These are phyloP conservation scores for Cylindricascospora bacillispora DNA, from an alignment of 1,139 yeast genomes.

Conservation along the genomic window DNA sequence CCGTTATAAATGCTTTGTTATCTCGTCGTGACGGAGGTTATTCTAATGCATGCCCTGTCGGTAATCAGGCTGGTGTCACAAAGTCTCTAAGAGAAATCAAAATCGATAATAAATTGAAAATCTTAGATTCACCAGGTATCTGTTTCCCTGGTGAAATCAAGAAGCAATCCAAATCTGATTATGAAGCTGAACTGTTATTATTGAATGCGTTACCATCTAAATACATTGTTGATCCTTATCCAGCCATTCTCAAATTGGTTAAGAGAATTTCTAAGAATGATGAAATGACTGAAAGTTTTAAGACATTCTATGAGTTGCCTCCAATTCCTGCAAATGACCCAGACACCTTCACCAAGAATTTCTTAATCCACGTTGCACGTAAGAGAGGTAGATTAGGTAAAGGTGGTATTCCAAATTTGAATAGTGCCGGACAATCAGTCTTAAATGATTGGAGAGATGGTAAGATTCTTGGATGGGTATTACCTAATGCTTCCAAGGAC, in stretches of 20 bases:
- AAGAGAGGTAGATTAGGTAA: constrained; percentile 82
- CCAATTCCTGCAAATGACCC: constrained; percentile 54
- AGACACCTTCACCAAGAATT: constrained; percentile 63
- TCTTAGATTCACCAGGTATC: constrained; percentile 94
- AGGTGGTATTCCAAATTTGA: constrained; percentile 86
- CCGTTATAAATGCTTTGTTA: constrained; percentile 82
- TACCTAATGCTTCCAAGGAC: constrained; percentile 56
- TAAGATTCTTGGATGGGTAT: constrained; percentile 79
- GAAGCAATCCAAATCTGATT: constrained; percentile 44
- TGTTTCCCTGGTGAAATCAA: constrained; percentile 70
- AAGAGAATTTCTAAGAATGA: constrained; percentile 59
- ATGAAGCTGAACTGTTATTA: constrained; percentile 78
- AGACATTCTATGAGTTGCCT: constrained; percentile 63
- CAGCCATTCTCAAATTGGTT: constrained; percentile 66
- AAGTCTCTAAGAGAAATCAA: constrained; percentile 85
- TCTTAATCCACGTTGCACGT: constrained; percentile 87
- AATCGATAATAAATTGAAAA: constrained; percentile 75
- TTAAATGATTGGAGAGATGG: constrained; percentile 98
- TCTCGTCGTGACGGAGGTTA: constrained; percentile 58
- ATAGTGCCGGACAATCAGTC: constrained; percentile 71
- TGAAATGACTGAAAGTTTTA: constrained; percentile 68
- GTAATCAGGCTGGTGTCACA: constrained; percentile 96
- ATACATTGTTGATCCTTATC: constrained; percentile 69
- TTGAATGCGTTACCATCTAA: constrained; percentile 87
- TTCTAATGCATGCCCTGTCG: constrained; percentile 82